phyloP scores from a whole-genome alignment of 768 basidiomycete genomes.

The Russula emetica region DNA sequence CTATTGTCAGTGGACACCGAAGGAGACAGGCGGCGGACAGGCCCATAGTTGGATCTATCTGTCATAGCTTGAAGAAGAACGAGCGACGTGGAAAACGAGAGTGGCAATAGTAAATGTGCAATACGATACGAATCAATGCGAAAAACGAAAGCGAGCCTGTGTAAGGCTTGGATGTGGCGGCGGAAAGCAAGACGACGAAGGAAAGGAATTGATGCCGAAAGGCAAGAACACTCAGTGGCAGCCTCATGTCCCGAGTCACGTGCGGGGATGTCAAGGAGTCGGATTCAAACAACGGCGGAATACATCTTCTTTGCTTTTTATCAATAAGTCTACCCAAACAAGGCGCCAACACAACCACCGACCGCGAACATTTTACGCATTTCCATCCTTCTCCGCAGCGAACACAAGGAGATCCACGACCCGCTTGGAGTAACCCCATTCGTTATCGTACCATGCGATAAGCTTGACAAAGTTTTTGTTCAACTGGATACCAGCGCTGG shows the following conservation, averaged over 20 bases:
- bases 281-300: constrained; percentile 12
- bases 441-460: constrained; percentile 93
- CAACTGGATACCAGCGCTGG: constrained; percentile 86
- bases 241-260: constrained; percentile 15
- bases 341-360: not conserved
- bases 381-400: constrained; percentile 69
- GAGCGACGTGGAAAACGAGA: constrained; percentile 19
- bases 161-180: constrained; percentile 18
- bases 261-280: not conserved
- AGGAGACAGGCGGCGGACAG: constrained; percentile 22
- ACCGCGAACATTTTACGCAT: constrained; percentile 15
- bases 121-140: constrained; percentile 10
- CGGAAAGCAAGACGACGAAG: constrained; percentile 22
- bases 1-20: constrained; percentile 17
- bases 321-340: constrained; percentile 23
- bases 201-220: constrained; percentile 19
- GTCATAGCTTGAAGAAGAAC: constrained; percentile 23
- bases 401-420: constrained; percentile 85
- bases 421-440: constrained; percentile 91
- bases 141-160: constrained; percentile 10
- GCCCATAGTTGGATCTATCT: constrained; percentile 21
- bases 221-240: not conserved
- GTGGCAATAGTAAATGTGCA: constrained; percentile 16
- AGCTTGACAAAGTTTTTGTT: constrained; percentile 95
- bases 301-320: constrained; percentile 18